Evolutionary conservation across 148 eudicot genomes (phyloP).

Genomic region (Rhododendron vialii): DNA sequence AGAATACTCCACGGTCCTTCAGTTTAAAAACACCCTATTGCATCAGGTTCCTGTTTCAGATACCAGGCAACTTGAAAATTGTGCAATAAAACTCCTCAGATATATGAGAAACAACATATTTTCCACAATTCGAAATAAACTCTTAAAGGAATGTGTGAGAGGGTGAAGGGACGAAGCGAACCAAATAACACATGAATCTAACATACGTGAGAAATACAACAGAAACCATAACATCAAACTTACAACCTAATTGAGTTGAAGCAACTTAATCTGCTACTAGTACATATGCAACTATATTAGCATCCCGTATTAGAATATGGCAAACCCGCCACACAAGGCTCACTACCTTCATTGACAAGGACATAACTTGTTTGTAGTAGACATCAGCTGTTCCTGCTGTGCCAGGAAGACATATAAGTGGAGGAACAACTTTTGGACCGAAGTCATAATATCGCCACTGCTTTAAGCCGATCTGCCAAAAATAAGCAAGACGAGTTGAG

Average conservation of each 20-base stretch:
- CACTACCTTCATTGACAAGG: constrained; percentile 83
- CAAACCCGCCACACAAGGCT: not conserved
- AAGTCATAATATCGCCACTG: constrained; percentile 99
- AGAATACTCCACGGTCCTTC: not conserved
- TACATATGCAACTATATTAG: not conserved
- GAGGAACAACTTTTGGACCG: constrained; percentile 95
- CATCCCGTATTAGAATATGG: not conserved
- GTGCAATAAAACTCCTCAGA: not conserved
- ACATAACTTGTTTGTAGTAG: constrained; percentile 90
- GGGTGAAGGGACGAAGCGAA: not conserved
- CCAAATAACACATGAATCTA: not conserved
- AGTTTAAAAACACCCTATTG: not conserved
- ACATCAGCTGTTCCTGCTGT: constrained; percentile 95
- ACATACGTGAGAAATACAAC: not conserved
- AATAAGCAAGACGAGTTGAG: not conserved
- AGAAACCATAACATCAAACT: not conserved
- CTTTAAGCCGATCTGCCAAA: constrained; percentile 68
- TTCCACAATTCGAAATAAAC: not conserved
- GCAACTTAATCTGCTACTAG: not conserved
- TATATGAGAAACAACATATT: not conserved
- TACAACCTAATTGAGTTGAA: not conserved
- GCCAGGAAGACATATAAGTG: constrained; percentile 88
- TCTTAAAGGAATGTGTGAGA: not conserved
- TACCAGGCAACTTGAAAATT: not conserved
- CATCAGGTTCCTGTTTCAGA: not conserved